Evolutionary conservation across 169 alveolate species (phyloP).

Genomic region (Eimeria praecox): DNA sequence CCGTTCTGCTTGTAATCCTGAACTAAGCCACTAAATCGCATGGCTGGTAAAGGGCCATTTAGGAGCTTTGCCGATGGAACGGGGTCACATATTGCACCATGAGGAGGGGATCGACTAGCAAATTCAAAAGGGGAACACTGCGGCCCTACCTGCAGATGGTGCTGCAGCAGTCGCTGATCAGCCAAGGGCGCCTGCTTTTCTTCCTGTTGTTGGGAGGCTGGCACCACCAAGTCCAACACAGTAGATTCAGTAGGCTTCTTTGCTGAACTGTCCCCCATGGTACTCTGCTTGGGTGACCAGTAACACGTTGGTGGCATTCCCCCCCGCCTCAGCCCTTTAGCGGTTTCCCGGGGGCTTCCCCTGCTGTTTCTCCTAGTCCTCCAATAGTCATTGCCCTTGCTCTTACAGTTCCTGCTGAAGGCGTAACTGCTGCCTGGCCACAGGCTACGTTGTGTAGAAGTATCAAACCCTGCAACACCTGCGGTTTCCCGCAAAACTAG

Average conservation of each 20-base stretch:
- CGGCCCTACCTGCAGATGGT: background rate
- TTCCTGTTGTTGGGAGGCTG: background rate
- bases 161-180: conserved; percentile 43
- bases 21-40: background rate
- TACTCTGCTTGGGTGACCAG: conserved; percentile 4
- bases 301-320: background rate
- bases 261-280: background rate
- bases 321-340: conserved; percentile 9
- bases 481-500: background rate
- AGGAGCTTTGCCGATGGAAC: background rate
- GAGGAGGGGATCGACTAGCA: background rate
- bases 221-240: background rate
- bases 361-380: background rate
- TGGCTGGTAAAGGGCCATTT: background rate
- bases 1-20: background rate
- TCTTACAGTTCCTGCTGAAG: background rate
- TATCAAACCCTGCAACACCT: background rate
- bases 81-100: background rate
- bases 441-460: background rate
- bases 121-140: background rate
- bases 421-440: background rate
- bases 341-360: conserved; percentile 10
- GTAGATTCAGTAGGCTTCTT: background rate
- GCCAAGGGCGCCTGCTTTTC: background rate
- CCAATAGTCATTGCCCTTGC: background rate